Base-by-base conservation (phyloP, 2,329 filamentous ascomycete species). In the Trichophyton mentagrophytes region DNA sequence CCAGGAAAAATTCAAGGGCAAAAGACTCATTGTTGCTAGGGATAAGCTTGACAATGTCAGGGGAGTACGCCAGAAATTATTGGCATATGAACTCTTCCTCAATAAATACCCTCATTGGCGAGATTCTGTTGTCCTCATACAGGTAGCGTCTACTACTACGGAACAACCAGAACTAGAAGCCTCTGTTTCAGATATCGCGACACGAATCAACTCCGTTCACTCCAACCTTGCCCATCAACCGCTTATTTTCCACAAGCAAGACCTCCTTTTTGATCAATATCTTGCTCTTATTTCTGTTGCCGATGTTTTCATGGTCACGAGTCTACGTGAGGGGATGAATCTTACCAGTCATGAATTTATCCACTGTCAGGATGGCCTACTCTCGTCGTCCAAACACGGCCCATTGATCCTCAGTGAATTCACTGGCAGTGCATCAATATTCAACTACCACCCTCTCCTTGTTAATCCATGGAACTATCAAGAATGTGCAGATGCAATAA, bases 391-490 rank as follows among this genome's bases (percentile, higher is more conserved):
- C 76, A 91, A 89, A 73, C 85, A 93, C 68, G 90, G 90, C 1
- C 91, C 90, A 1, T 79, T 97, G 49, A 96, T 97, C 65, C 78
- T 97, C 60, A 96, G 90, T 64, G 92, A 97, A 71, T 97, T 97
- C 70, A 96, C 92, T 1, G 93, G 92, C 25, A 95, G 90, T 62
- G 86, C 91, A 0, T 89, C 88, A 0, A 81, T 97, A 1, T 95
- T 97, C 68, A 84, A 84, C 15, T 84, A 87, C 53, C 84, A 89
- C 62, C 87, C 93, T 65, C 80, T 97, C 13, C 82, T 89, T 0
- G 87, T 97, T 68, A 97, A 97, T 70, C 92, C 92, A 0, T 97
- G 92, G 92, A 89, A 96, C 71, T 96, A 96, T 72, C 83, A 87
- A 40, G 85, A 90, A 70, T 95, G 89, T 67, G 89, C 90, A 58